Conservation (phyloP, 2,329 filamentous ascomycete genomes). For the Beauveria sp. region DNA sequence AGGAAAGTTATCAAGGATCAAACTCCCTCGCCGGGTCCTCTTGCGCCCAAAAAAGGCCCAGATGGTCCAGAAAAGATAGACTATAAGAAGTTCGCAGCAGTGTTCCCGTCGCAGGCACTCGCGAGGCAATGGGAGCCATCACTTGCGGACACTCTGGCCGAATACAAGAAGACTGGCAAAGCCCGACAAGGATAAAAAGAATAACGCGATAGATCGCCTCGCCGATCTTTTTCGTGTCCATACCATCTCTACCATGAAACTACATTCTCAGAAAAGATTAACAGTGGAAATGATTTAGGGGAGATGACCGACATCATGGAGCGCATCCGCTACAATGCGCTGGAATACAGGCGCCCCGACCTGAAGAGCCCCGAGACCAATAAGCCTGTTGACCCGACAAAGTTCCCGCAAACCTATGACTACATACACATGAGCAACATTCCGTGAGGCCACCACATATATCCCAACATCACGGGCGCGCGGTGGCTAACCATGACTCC, state of each 20-base stretch:
- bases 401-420: slow-evolving; percentile 21
- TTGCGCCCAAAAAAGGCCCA: neutral
- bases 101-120: neutral
- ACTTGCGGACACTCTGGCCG: neutral
- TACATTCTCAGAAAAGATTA: neutral
- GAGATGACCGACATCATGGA: slow-evolving; percentile 25
- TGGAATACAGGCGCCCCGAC: slow-evolving; percentile 15
- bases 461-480: neutral
- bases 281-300: slow-evolving; percentile 21
- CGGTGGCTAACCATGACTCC: neutral
- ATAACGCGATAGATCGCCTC: neutral
- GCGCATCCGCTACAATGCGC: slow-evolving; percentile 18
- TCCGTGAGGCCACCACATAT: slow-evolving; percentile 15
- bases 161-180: neutral
- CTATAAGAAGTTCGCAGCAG: neutral
- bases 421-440: slow-evolving; percentile 25
- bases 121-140: neutral
- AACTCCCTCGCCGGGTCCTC: neutral
- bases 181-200: neutral
- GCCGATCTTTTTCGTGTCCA: neutral
- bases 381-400: slow-evolving; percentile 13
- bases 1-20: slow-evolving; percentile 5
- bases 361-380: neutral
- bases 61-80: neutral
- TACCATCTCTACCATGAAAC: neutral